Evolutionary conservation across 768 basidiomycete genomes (phyloP).

Genomic region (Lyophyllum shimeji): DNA sequence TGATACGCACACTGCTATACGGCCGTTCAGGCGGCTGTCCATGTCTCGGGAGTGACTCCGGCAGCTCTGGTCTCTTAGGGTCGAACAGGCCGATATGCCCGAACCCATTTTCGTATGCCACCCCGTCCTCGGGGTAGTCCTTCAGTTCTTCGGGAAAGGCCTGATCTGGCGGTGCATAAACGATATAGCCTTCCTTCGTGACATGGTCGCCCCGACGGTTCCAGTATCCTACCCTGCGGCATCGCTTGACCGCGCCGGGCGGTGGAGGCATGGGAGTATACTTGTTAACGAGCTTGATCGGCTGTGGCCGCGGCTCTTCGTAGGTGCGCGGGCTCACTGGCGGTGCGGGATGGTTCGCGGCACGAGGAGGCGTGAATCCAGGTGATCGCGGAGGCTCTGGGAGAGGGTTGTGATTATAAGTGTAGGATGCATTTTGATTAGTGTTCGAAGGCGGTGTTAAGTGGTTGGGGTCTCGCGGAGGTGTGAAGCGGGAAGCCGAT

Average conservation of each 20-base stretch:
- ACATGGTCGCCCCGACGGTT: conserved; percentile 76
- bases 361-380: conserved; percentile 7
- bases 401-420: neutral
- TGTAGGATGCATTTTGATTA: neutral
- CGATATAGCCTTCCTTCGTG: conserved; percentile 52
- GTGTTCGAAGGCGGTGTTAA: neutral
- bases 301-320: conserved; percentile 14
- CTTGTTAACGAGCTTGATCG: conserved; percentile 9
- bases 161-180: conserved; percentile 58
- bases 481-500: conserved; percentile 1
- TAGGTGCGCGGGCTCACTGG: conserved; percentile 8
- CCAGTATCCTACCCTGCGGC: conserved; percentile 63
- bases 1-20: conserved; percentile 49
- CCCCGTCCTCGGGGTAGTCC: conserved; percentile 53
- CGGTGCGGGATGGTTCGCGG: neutral
- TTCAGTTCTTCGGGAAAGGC: conserved; percentile 63
- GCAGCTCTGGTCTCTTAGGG: conserved; percentile 52
- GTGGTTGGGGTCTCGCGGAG: conserved; percentile 10
- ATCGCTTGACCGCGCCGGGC: conserved; percentile 22
- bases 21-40: conserved; percentile 55
- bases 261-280: conserved; percentile 24
- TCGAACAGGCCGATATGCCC: conserved; percentile 43
- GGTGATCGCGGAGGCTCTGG: conserved; percentile 4
- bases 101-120: conserved; percentile 57
- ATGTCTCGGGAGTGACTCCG: conserved; percentile 57